Percentiles rank a stretch among this genome's conserved stretches.
Evolutionary conservation across 75 land plant genomes (phyloP).

Genomic region (Cunninghamia lanceolata): DNA sequence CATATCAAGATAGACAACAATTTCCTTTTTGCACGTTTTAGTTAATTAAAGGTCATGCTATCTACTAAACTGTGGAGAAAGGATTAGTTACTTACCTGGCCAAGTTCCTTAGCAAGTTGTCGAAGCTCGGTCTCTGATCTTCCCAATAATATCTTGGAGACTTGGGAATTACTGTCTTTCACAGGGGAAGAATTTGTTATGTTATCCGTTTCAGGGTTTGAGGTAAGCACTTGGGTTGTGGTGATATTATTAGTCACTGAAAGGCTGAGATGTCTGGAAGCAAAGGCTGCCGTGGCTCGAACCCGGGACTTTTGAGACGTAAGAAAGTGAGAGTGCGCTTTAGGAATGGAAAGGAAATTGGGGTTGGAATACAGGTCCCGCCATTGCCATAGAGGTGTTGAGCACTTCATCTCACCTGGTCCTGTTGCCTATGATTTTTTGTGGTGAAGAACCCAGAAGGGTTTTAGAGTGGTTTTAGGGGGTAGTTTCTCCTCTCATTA

Average conservation of each 20-base stretch:
- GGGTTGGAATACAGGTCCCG: background rate
- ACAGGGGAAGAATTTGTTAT: background rate
- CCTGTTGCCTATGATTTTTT: background rate
- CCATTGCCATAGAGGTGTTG: background rate
- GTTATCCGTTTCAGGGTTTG: background rate
- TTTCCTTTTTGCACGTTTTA: background rate
- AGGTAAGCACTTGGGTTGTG: background rate
- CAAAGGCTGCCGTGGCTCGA: background rate
- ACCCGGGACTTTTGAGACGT: background rate
- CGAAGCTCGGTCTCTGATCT: constrained; percentile 74
- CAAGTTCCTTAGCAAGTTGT: constrained; percentile 62
- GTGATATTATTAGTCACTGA: background rate
- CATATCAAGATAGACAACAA: background rate
- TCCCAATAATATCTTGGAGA: constrained; percentile 59
- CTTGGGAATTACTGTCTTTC: background rate
- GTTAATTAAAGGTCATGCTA: background rate
- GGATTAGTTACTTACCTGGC: constrained; percentile 42
- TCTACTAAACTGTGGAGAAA: background rate
- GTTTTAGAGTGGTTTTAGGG: background rate
- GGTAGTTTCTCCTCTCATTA: too few relatives aligned
- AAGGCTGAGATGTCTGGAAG: background rate
- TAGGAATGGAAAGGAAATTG: background rate
- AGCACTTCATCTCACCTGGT: background rate
- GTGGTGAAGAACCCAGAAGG: background rate
- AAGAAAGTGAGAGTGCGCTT: background rate